Evolutionary conservation across 176 grass and related monocot species (phyloP), one percentile per base, ranked within the genome.

Genomic region (Oryza glaberrima): DNA sequence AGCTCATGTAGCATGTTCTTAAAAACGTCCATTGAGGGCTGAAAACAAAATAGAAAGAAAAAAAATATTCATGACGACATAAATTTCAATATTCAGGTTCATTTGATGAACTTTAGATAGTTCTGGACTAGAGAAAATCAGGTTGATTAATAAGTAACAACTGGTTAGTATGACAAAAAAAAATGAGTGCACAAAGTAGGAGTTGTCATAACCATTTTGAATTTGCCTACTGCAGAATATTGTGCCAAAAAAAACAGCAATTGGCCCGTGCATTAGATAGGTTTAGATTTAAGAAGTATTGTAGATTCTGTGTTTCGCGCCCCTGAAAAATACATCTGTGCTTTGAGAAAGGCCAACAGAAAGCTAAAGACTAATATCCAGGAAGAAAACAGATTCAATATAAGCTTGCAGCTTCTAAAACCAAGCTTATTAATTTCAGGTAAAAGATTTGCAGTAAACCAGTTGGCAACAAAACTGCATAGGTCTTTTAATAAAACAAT

Each of bases 11-110:
- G 51, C 95, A 98, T 98, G 65, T 92, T 74, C 38, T 95, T 92
- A 76, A 95, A 98, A 79, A 95, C 89, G 3, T 84, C 91, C 74
- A 81, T 87, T 23, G 95, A 98, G 30, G 95, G 95, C 95, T 98
- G 86, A 30, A 90, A 71, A 66, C 6, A 80, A 71, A 67, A 85
- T 77, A 65, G 1, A 11, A 17, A 85, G 76, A 20, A 92, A 68
- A 72, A 5, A 72, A 5, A 0, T 3, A 71, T 56, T 25, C 26
- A 30, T 12, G 78, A 88, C 32, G 30, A 41, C 38, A 78, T 77
- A 32, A 72, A 65, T 23, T 25, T 63, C 16, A 61, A 82, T 52
- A 73, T 41, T 30, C 2, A 76, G 36, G 70, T 83, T 75, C 17
- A 45, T 34, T 65, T 63, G 35, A 12, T 65, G 28, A 38, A 61